Percentiles rank a stretch among this genome's conserved stretches.
Evolutionary conservation across 768 basidiomycete species (phyloP).

Genomic region (Dentipellis fragilis): DNA sequence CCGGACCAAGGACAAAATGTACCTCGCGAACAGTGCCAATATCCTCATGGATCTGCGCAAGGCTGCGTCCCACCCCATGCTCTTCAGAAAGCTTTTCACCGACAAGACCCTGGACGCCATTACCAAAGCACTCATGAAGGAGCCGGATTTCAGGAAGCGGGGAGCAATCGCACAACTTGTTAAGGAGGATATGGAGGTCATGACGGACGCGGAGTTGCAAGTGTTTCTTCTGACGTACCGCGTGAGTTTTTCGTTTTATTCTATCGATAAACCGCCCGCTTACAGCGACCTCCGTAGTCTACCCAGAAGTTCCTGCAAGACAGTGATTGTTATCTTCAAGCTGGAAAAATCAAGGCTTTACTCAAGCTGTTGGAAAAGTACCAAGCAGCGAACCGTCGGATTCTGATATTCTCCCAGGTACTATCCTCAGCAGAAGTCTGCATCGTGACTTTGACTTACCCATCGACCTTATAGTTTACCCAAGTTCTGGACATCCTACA

Average conservation of each 20-base stretch:
- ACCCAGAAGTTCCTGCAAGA: conserved; percentile 67
- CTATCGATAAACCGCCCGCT: neutral
- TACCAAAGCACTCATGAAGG: conserved; percentile 77
- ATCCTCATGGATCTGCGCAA: conserved; percentile 97
- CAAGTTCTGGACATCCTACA: conserved; percentile 92
- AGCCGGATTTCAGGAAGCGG: conserved; percentile 83
- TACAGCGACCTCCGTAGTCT: conserved; percentile 32
- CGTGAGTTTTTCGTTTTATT: conserved; percentile 31
- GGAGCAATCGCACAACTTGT: conserved; percentile 75
- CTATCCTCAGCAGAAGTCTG: neutral
- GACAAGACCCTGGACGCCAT: conserved; percentile 67
- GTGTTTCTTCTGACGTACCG: conserved; percentile 79
- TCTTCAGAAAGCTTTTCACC: conserved; percentile 81
- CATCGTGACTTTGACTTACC: neutral
- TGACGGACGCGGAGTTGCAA: conserved; percentile 96
- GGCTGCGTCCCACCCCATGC: conserved; percentile 92
- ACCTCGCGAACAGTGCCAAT: conserved; percentile 78
- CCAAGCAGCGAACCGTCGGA: conserved; percentile 57
- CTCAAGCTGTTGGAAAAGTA: conserved; percentile 64
- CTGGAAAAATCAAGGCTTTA: conserved; percentile 79
- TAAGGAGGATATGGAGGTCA: conserved; percentile 95
- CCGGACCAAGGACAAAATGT: conserved; percentile 52
- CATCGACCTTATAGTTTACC: conserved; percentile 55
- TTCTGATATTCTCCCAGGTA: conserved; percentile 93
- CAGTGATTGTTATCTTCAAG: conserved; percentile 68